phyloP scores from a whole-genome alignment of 2,329 filamentous ascomycete genomes.

The Cladophialophora psammophila region DNA sequence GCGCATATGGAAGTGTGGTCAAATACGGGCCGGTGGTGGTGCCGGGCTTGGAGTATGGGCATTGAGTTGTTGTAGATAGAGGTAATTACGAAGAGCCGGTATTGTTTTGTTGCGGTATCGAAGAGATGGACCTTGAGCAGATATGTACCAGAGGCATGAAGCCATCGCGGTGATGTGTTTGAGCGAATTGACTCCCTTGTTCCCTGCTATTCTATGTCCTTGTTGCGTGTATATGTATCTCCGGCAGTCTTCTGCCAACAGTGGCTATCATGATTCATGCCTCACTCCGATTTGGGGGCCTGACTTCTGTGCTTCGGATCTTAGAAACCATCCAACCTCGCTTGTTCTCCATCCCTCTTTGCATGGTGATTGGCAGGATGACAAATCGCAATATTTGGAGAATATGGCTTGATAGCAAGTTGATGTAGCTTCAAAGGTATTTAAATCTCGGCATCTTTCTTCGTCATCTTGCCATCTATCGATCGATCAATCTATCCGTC shows the following conservation, averaged over 20 bases:
- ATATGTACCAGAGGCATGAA: neutral
- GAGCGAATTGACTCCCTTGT: neutral
- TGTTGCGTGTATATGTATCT: too few relatives aligned
- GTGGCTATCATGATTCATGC: too few relatives aligned
- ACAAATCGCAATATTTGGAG: conserved; percentile 24
- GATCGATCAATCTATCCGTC: neutral
- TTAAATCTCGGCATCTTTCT: neutral
- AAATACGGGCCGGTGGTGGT: conserved; percentile 98
- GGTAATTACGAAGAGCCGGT: neutral
- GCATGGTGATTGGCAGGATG: conserved; percentile 9
- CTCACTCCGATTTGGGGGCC: neutral
- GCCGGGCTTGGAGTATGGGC: conserved; percentile 79
- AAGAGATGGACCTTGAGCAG: neutral
- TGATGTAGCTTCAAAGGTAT: neutral
- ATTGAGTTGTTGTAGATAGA: conserved; percentile 50
- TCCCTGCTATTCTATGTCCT: too few relatives aligned
- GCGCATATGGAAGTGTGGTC: conserved; percentile 69
- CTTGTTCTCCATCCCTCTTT: neutral
- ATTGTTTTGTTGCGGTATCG: neutral
- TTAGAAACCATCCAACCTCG: neutral
- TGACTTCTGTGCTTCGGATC: too few relatives aligned
- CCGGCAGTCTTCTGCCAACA: too few relatives aligned
- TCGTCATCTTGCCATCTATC: neutral
- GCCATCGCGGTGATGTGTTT: neutral
- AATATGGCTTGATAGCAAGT: neutral